Evolutionary conservation across 495 filamentous ascomycete species (phyloP).

Genomic region (Lindgomyces ingoldianus): DNA sequence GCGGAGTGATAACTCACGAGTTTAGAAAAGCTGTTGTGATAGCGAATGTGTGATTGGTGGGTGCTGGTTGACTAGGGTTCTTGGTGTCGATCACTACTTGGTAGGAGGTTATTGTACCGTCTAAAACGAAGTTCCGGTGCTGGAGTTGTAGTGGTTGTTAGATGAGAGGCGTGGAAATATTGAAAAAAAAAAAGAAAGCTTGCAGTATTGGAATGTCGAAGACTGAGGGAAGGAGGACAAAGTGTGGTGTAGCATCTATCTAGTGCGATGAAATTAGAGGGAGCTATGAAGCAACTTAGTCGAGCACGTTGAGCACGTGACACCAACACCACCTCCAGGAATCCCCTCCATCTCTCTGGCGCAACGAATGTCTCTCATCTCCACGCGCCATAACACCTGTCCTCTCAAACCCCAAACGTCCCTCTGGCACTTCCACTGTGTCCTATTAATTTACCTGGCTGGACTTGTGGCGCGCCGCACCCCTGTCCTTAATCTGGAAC

Average conservation of each 20-base stretch:
- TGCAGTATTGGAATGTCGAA: too few relatives aligned
- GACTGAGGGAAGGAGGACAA: too few relatives aligned
- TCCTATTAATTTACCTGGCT: slow-evolving; percentile 30
- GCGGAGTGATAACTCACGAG: background rate
- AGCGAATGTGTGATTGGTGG: background rate
- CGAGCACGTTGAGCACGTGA: too few relatives aligned
- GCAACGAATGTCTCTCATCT: background rate
- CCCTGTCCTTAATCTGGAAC: slow-evolving; percentile 28
- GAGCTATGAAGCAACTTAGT: too few relatives aligned
- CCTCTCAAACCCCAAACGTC: background rate
- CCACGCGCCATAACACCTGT: slow-evolving; percentile 4
- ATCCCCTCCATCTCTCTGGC: too few relatives aligned
- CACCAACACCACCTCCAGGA: too few relatives aligned
- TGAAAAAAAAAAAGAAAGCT: background rate
- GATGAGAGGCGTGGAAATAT: background rate
- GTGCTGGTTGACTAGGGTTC: background rate
- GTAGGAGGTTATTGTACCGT: background rate
- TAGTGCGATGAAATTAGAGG: too few relatives aligned
- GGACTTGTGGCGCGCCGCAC: background rate
- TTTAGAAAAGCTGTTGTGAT: background rate
- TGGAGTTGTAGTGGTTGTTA: too few relatives aligned
- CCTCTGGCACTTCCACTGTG: slow-evolving; percentile 11
- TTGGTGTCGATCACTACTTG: background rate
- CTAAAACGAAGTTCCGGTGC: background rate
- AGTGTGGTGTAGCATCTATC: too few relatives aligned